Conservation (phyloP, 75 land plant genomes). For the Pinus taeda region DNA sequence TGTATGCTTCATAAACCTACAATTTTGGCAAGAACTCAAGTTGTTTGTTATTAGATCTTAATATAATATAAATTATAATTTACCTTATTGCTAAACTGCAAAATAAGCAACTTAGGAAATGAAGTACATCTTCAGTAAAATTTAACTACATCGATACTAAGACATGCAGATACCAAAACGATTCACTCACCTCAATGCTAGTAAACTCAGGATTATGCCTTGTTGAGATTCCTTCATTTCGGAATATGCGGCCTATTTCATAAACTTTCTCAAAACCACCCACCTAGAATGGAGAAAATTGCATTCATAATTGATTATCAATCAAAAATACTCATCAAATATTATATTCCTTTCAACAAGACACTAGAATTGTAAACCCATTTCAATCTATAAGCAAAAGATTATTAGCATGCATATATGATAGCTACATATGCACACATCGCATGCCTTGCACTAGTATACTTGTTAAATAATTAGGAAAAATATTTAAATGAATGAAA, state of each 20-base stretch:
- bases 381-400: too few relatives aligned
- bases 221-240: slow-evolving; percentile 93
- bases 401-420: too few relatives aligned
- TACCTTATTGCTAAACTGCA: background rate
- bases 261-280: slow-evolving; percentile 94
- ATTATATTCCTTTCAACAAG: background rate
- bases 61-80: background rate
- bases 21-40: slow-evolving; percentile 12
- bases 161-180: background rate
- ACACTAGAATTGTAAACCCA: background rate
- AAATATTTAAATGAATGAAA: too few relatives aligned
- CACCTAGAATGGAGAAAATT: slow-evolving; percentile 39
- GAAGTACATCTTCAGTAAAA: too few relatives aligned
- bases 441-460: too few relatives aligned
- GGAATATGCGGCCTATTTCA: slow-evolving; percentile 88
- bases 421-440: too few relatives aligned
- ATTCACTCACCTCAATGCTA: slow-evolving; percentile 70
- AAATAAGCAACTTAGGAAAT: background rate
- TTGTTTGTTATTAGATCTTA: background rate
- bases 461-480: too few relatives aligned
- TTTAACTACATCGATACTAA: background rate
- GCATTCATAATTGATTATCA: background rate
- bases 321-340: background rate
- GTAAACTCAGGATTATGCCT: slow-evolving; percentile 98
- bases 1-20: slow-evolving; percentile 94